These are phyloP conservation scores for Primulina tabacum DNA, from an alignment of 257 asterid genomes.

Conservation along the genomic window DNA sequence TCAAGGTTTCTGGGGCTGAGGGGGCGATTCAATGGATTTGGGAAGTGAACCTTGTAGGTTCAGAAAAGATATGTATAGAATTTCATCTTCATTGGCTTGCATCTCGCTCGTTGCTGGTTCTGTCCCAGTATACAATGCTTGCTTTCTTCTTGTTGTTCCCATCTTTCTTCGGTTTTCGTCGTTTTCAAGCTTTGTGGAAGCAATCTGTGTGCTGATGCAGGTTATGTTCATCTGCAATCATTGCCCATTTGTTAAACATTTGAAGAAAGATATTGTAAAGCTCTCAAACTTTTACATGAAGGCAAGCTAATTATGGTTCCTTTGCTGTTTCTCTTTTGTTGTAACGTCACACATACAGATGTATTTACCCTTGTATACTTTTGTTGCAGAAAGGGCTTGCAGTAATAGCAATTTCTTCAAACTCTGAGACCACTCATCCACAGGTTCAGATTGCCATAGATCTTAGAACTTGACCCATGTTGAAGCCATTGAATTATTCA, in stretches of 20 bases:
- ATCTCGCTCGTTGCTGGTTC: background rate
- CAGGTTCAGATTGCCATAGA: constrained; percentile 58
- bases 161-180: constrained; percentile 10
- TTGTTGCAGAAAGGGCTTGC: constrained; percentile 86
- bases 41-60: background rate
- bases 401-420: constrained; percentile 84
- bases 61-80: background rate
- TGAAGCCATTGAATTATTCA: constrained; percentile 30
- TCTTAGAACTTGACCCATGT: constrained; percentile 35
- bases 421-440: constrained; percentile 74
- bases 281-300: constrained; percentile 79
- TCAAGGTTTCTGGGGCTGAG: background rate
- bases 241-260: constrained; percentile 79
- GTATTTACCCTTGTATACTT: background rate
- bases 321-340: constrained; percentile 12
- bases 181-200: background rate
- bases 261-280: constrained; percentile 76
- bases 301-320: constrained; percentile 37
- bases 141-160: constrained; percentile 15
- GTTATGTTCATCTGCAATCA: constrained; percentile 90
- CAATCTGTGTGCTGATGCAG: constrained; percentile 33
- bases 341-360: constrained; percentile 15
- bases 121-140: background rate
- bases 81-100: background rate
- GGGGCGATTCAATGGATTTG: background rate